Evolutionary conservation across 169 alveolate species (phyloP).

Genomic region (Eimeria necatrix): DNA sequence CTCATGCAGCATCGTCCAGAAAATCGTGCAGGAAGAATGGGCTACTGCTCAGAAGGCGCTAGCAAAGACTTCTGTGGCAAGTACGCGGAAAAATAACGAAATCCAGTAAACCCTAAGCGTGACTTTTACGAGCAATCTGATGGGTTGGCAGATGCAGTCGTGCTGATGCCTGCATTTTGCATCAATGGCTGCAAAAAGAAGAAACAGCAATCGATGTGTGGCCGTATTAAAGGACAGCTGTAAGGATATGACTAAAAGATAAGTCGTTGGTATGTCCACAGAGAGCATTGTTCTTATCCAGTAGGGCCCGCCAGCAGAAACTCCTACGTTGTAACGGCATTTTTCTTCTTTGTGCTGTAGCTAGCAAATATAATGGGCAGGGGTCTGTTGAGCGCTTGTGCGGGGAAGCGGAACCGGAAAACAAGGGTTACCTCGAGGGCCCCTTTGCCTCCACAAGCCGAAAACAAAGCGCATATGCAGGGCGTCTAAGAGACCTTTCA

Average conservation of each 20-base stretch:
- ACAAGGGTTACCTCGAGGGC: not conserved
- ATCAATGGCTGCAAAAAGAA: no score
- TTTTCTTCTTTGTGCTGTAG: not conserved
- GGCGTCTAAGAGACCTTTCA: conserved; percentile 10
- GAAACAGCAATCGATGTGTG: no score
- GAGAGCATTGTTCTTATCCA: no score
- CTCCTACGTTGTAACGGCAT: not conserved
- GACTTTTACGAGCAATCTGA: not conserved
- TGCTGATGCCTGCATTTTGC: no score
- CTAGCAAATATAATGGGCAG: not conserved
- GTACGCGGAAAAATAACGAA: not conserved
- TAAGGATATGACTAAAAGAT: no score
- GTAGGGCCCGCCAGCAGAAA: not conserved
- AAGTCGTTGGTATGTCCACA: no score
- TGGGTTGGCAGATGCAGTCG: no score
- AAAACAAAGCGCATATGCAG: not conserved
- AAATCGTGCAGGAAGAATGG: conserved; percentile 69
- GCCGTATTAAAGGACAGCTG: no score
- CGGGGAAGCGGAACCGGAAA: not conserved
- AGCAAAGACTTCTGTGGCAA: not conserved
- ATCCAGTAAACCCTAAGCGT: not conserved
- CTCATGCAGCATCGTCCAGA: conserved; percentile 59
- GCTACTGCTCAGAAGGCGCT: conserved; percentile 1
- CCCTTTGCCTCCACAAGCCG: not conserved
- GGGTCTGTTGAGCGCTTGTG: not conserved